Evolutionary conservation across 2,329 filamentous ascomycete species (phyloP).

Genomic region (Herpotrichia juniperi): DNA sequence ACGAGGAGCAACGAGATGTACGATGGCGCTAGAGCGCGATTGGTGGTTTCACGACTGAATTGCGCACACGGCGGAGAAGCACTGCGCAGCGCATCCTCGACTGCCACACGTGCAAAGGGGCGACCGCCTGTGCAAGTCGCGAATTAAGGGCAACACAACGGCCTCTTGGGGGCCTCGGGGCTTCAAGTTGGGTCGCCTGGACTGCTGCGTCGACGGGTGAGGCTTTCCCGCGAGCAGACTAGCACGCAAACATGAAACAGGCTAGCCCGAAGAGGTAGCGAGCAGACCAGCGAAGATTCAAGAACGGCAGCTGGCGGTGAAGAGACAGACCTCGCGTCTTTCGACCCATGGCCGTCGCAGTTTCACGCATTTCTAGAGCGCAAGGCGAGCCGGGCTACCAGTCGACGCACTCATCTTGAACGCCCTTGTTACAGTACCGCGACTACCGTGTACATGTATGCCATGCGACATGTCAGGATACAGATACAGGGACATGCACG

Average conservation of each 20-base stretch:
- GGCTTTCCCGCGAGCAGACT: slow-evolving; percentile 12
- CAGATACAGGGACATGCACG: slow-evolving; percentile 1
- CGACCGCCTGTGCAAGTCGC: not conserved
- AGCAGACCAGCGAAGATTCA: no score
- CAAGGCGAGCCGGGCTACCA: slow-evolving; percentile 4
- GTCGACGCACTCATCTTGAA: not conserved
- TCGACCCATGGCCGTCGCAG: not conserved
- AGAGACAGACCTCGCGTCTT: not conserved
- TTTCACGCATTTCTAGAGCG: not conserved
- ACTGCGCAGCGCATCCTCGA: slow-evolving; percentile 9
- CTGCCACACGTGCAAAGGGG: not conserved
- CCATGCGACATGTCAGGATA: not conserved
- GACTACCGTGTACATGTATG: not conserved
- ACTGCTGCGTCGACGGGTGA: slow-evolving; percentile 5
- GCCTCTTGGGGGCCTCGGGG: no score
- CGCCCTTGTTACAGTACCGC: not conserved
- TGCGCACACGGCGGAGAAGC: slow-evolving; percentile 17
- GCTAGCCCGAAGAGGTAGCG: slow-evolving; percentile 15
- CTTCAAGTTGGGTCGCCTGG: not conserved
- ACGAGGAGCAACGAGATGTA: slow-evolving; percentile 9
- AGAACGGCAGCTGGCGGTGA: slow-evolving; percentile 2
- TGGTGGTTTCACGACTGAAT: slow-evolving; percentile 33
- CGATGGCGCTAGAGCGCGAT: slow-evolving; percentile 28
- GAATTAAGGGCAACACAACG: no score
- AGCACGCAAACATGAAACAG: slow-evolving; percentile 21